Evolutionary conservation across 805 yeast species (phyloP), one percentile per base, ranked within the genome.

Genomic region (Wickerhamiella lipophila): DNA sequence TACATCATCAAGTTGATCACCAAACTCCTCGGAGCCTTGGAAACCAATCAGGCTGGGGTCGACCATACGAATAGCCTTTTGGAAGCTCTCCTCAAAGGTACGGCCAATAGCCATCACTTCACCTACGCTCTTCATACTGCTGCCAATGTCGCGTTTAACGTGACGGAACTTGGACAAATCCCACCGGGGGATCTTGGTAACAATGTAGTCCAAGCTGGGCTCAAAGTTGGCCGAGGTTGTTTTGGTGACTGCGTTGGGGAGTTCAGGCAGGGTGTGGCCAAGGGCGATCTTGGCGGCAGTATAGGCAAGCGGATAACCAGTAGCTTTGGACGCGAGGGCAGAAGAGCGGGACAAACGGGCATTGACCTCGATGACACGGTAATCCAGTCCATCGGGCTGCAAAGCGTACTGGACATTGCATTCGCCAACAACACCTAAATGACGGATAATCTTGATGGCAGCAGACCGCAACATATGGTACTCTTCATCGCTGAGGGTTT

Each of bases 41-140:
- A 92, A 92, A 52, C 99, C 99, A 56, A 87, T 70, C 72, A 92
- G 84, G 53, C 82, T 87, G 65, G 92, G 89, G 64, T 92, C 98
- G 38, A 94, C 87, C 46, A 52, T 74, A 70, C 98, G 81, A 56
- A 89, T 79, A 40, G 97, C 97, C 74, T 89, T 89, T 72, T 92
- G 96, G 75, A 89, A 81, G 30, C 96, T 83, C 71, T 89, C 98
- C 72, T 89, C 98, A 64, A 89, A 89, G 55, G 80, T 89, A 70
- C 98, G 81, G 63, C 98, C 98, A 63, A 89, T 92, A 42, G 96
- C 94, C 98, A 89, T 89, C 52, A 89, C 98, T 69, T 89, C 98
- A 67, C 98, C 98, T 49, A 89, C 98, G 52, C 96, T 88, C 68
- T 89, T 89, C 98, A 89, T 89, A 40, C 96, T 79, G 8, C 95